Conservation (phyloP, 1,284 basidiomycete genomes). For the Quambalaria eucalypti region DNA sequence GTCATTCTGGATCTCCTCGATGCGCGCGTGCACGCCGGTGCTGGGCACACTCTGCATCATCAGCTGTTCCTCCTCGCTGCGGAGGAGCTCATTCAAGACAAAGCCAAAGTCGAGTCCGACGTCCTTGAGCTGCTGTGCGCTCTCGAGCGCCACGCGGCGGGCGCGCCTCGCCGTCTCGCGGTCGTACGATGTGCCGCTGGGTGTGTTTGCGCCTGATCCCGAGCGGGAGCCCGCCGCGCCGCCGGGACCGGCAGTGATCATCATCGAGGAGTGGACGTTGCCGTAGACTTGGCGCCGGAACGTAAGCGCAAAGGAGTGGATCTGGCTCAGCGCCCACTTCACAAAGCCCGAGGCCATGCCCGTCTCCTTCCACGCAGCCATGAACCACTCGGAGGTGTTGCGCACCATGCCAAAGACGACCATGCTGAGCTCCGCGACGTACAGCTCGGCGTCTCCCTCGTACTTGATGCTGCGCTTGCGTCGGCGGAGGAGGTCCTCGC, state of each 20-base stretch:
- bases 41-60: background rate
- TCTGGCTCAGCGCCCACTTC: conserved; percentile 81
- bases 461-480: conserved; percentile 77
- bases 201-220: background rate
- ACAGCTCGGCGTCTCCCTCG: conserved; percentile 77
- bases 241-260: no score
- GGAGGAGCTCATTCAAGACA: conserved; percentile 15
- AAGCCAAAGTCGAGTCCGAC: conserved; percentile 30
- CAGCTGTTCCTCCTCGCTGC: conserved; percentile 1
- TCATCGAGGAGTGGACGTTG: no score
- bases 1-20: background rate
- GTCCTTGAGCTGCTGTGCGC: conserved; percentile 29
- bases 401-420: conserved; percentile 82
- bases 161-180: background rate
- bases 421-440: conserved; percentile 65
- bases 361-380: conserved; percentile 88
- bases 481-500: conserved; percentile 65
- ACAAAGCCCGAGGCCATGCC: conserved; percentile 81
- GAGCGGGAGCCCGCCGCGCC: no score
- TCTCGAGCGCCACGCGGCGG: conserved; percentile 6
- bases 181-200: background rate
- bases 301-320: conserved; percentile 72
- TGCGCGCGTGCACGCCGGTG: no score
- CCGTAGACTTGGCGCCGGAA: conserved; percentile 85
- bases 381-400: conserved; percentile 95